Evolutionary conservation across 2,329 filamentous ascomycete species (phyloP).

Genomic region (Raffaelea ambrosiae): DNA sequence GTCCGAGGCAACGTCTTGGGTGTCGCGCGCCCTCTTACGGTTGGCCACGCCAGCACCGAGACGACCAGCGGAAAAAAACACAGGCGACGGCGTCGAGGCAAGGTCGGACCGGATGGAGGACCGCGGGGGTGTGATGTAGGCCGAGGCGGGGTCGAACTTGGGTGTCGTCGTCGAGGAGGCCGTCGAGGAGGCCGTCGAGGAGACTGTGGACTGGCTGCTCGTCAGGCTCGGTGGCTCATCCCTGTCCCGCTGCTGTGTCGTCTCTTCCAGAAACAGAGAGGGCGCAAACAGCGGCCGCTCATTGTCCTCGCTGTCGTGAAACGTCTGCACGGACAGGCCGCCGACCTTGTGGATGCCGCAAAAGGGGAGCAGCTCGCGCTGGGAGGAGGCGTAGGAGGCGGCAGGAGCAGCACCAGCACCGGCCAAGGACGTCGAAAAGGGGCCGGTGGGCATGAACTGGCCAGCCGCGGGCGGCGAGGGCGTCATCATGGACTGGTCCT

Average conservation of each 20-base stretch:
- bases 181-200: slow-evolving; percentile 21
- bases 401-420: too few species aligned
- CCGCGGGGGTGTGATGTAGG: too few species aligned
- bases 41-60: too few species aligned
- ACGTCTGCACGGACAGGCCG: slow-evolving; percentile 53
- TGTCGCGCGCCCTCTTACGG: slow-evolving; percentile 19
- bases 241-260: slow-evolving; percentile 9
- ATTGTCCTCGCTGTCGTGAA: neutral
- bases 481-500: too few species aligned
- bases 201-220: slow-evolving; percentile 46
- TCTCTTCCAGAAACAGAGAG: slow-evolving; percentile 14
- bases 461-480: too few species aligned
- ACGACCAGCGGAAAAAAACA: too few species aligned
- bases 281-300: slow-evolving; percentile 10
- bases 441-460: neutral
- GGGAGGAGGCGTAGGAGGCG: slow-evolving; percentile 5
- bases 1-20: slow-evolving; percentile 27
- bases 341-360: slow-evolving; percentile 73
- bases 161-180: slow-evolving; percentile 4
- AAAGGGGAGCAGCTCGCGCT: slow-evolving; percentile 66
- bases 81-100: too few species aligned
- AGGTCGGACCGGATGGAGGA: too few species aligned
- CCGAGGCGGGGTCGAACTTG: too few species aligned
- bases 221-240: slow-evolving; percentile 30
- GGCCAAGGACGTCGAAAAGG: neutral